phyloP scores from a whole-genome alignment of 2,329 filamentous ascomycete genomes.

The Podosphaera xanthii region DNA sequence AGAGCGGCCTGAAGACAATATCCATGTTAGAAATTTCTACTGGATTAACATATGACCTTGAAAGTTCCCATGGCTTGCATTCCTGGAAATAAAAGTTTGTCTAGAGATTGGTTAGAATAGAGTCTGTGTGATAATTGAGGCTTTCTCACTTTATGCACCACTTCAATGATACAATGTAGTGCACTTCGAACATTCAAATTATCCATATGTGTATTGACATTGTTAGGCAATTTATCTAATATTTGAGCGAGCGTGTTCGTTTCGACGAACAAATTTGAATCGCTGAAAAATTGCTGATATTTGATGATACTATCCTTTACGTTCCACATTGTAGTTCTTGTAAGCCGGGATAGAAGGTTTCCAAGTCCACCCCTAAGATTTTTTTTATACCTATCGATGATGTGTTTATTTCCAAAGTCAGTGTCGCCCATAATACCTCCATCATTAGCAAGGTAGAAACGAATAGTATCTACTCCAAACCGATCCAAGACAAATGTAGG shows the following conservation, averaged over 20 bases:
- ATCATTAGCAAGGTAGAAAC: slow-evolving; percentile 69
- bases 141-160: slow-evolving; percentile 31
- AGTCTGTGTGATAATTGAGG: neutral
- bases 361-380: slow-evolving; percentile 56
- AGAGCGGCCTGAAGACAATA: slow-evolving; percentile 9
- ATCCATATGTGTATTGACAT: slow-evolving; percentile 34
- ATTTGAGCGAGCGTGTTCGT: too few species aligned
- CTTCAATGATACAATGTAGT: slow-evolving; percentile 37
- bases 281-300: too few species aligned
- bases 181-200: slow-evolving; percentile 40
- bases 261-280: neutral
- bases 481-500: slow-evolving; percentile 78
- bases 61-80: slow-evolving; percentile 43
- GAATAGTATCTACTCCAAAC: slow-evolving; percentile 69
- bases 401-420: slow-evolving; percentile 60
- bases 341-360: slow-evolving; percentile 54
- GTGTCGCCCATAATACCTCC: slow-evolving; percentile 58
- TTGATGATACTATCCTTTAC: slow-evolving; percentile 21
- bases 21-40: neutral
- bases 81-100: slow-evolving; percentile 44
- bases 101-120: slow-evolving; percentile 18
- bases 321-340: slow-evolving; percentile 45
- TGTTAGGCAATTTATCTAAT: slow-evolving; percentile 14
- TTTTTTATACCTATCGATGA: slow-evolving; percentile 60
- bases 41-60: slow-evolving; percentile 15